Evolutionary conservation across 192 early-diverging fungal genomes (phyloP).

Genomic region (Endogone sp.): DNA sequence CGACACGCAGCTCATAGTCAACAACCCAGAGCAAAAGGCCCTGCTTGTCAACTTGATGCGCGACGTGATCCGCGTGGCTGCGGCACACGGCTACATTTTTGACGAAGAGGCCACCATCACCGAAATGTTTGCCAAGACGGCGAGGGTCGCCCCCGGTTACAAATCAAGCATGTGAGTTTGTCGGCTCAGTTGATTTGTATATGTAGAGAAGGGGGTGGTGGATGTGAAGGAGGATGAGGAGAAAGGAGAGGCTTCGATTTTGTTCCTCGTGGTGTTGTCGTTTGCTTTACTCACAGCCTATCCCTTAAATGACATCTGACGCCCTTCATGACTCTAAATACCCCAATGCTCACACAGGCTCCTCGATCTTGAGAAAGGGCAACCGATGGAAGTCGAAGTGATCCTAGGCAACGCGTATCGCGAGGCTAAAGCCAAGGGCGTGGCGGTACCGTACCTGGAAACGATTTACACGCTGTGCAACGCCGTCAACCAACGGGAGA

Average conservation of each 20-base stretch:
- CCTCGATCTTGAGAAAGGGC: conserved; percentile 35
- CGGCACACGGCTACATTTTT: conserved; percentile 38
- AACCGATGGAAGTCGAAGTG: conserved; percentile 37
- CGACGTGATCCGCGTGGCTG: conserved; percentile 54
- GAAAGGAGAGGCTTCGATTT: too few species aligned
- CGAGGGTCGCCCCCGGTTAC: conserved; percentile 27
- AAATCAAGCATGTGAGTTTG: conserved; percentile 24
- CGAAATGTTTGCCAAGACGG: conserved; percentile 33
- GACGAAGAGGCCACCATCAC: conserved; percentile 20
- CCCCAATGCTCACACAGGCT: conserved; percentile 18
- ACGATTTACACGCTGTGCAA: conserved; percentile 6
- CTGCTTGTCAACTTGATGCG: conserved; percentile 43
- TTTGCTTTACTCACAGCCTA: too few species aligned
- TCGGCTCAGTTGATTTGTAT: background rate
- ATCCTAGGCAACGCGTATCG: conserved; percentile 30
- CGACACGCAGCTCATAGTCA: conserved; percentile 52
- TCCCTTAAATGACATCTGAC: too few species aligned
- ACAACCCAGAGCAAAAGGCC: conserved; percentile 32
- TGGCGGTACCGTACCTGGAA: conserved; percentile 18
- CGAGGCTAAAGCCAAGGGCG: conserved; percentile 27
- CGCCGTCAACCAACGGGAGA: conserved; percentile 9
- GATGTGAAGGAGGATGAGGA: too few species aligned
- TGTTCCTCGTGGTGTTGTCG: too few species aligned
- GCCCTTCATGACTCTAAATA: background rate
- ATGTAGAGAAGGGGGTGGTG: too few species aligned